phyloP scores from a whole-genome alignment of 352 stramenopile genomes.

The Phytophthora parvispora region DNA sequence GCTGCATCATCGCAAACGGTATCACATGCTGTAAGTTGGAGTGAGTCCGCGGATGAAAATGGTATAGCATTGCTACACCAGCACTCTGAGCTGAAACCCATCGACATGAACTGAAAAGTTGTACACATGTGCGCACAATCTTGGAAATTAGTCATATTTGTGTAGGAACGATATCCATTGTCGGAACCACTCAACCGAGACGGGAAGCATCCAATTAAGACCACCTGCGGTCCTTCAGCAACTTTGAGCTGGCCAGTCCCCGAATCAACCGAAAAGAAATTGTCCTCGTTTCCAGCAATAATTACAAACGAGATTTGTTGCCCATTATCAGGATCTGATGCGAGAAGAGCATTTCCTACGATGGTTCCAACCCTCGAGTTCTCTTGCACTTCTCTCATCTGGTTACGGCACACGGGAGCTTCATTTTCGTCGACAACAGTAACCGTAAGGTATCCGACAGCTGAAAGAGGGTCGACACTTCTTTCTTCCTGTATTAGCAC shows the following conservation, averaged over 20 bases:
- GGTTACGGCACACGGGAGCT: slow-evolving; percentile 21
- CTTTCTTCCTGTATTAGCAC: slow-evolving; percentile 19
- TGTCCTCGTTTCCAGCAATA: slow-evolving; percentile 21
- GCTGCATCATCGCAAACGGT: slow-evolving; percentile 14
- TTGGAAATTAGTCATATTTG: too few relatives aligned
- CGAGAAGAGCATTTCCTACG: slow-evolving; percentile 18
- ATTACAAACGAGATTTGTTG: slow-evolving; percentile 32
- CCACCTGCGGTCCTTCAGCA: too few relatives aligned
- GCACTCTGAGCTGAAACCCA: too few relatives aligned
- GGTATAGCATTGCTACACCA: too few relatives aligned
- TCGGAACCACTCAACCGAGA: too few relatives aligned
- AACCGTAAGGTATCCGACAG: slow-evolving; percentile 14
- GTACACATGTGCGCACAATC: too few relatives aligned
- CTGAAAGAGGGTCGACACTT: slow-evolving; percentile 12
- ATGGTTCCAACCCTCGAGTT: slow-evolving; percentile 22
- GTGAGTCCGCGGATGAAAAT: too few relatives aligned
- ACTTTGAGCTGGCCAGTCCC: slow-evolving; percentile 28
- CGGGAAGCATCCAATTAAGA: too few relatives aligned
- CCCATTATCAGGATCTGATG: slow-evolving; percentile 19
- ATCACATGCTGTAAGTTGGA: slow-evolving; percentile 10
- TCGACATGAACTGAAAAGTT: too few relatives aligned
- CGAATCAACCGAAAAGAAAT: slow-evolving; percentile 19
- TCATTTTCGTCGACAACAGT: slow-evolving; percentile 37
- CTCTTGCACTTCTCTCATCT: slow-evolving; percentile 28
- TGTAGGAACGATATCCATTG: too few relatives aligned